phyloP scores from a whole-genome alignment of 495 filamentous ascomycete species.

The Astrocystis sublimbata region DNA sequence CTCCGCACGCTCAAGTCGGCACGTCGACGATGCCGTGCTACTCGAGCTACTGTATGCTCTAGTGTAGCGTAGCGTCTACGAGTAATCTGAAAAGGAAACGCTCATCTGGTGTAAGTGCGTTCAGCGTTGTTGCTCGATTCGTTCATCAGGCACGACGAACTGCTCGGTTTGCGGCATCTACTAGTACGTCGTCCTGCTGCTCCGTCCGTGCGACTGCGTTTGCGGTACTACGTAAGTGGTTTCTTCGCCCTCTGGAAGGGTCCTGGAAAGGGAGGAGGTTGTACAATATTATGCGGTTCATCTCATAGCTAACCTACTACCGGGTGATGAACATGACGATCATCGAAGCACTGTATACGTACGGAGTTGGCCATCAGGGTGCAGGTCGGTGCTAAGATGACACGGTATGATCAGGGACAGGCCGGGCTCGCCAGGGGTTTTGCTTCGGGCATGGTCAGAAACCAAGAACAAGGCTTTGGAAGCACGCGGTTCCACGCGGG shows the following conservation, averaged over 20 bases:
- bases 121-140: too few species aligned
- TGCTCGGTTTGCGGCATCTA: too few species aligned
- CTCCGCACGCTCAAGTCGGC: constrained; percentile 1
- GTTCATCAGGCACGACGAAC: too few species aligned
- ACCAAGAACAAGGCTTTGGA: constrained; percentile 13
- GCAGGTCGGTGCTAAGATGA: too few species aligned
- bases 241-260: background rate
- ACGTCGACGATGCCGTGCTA: constrained; percentile 5
- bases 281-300: too few species aligned
- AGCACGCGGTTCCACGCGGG: constrained; percentile 3
- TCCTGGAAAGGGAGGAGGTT: background rate
- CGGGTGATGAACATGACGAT: background rate
- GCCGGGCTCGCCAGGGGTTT: background rate
- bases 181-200: too few species aligned
- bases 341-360: background rate
- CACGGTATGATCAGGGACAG: constrained; percentile 8
- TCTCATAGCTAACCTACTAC: background rate
- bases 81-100: background rate
- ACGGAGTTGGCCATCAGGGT: background rate
- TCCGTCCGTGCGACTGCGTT: background rate
- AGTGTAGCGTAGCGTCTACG: background rate
- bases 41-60: constrained; percentile 6
- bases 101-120: background rate
- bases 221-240: background rate
- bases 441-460: constrained; percentile 12